A percentile compares a stretch with the other conserved stretches of the same genome.
Conservation (phyloP, 1,284 basidiomycete genomes). For the Megacollybia platyphylla region DNA sequence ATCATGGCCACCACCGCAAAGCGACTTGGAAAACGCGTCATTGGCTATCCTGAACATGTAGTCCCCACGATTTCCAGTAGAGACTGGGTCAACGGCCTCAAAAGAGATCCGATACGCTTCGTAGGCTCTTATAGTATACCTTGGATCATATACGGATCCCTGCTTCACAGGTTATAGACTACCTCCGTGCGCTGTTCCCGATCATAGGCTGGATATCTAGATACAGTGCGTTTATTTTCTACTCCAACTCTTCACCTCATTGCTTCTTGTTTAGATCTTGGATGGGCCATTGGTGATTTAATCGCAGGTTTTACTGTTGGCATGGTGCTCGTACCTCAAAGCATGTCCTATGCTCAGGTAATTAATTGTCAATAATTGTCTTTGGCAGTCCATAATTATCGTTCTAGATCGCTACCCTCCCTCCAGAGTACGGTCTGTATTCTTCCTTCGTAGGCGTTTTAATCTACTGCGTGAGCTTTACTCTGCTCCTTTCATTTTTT, state of each 20-base stretch:
- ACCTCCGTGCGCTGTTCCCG: slow-evolving; percentile 67
- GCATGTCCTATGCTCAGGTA: slow-evolving; percentile 73
- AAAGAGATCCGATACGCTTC: slow-evolving; percentile 28
- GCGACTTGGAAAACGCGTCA: slow-evolving; percentile 40
- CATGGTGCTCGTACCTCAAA: slow-evolving; percentile 83
- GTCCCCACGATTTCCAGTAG: slow-evolving; percentile 43
- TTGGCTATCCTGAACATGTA: slow-evolving; percentile 46
- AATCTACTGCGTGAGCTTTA: slow-evolving; percentile 56
- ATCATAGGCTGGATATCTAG: slow-evolving; percentile 74
- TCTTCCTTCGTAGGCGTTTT: slow-evolving; percentile 88
- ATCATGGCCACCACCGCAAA: slow-evolving; percentile 33
- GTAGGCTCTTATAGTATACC: slow-evolving; percentile 21
- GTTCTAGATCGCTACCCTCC: slow-evolving; percentile 71
- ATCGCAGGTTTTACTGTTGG: slow-evolving; percentile 88
- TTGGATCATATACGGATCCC: slow-evolving; percentile 5
- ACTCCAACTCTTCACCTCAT: slow-evolving; percentile 4
- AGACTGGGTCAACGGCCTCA: slow-evolving; percentile 34
- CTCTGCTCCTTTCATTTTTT: slow-evolving; percentile 1
- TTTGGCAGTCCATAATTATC: neutral
- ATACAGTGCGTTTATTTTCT: slow-evolving; percentile 50
- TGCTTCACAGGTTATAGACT: slow-evolving; percentile 35
- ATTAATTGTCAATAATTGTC: slow-evolving; percentile 13
- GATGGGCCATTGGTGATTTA: slow-evolving; percentile 70
- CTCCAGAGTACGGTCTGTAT: slow-evolving; percentile 87
- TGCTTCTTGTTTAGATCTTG: slow-evolving; percentile 32